Evolutionary conservation across 2,329 filamentous ascomycete species (phyloP), one percentile per base, ranked within the genome.

Genomic region (Arthrobotrys musiformis): DNA sequence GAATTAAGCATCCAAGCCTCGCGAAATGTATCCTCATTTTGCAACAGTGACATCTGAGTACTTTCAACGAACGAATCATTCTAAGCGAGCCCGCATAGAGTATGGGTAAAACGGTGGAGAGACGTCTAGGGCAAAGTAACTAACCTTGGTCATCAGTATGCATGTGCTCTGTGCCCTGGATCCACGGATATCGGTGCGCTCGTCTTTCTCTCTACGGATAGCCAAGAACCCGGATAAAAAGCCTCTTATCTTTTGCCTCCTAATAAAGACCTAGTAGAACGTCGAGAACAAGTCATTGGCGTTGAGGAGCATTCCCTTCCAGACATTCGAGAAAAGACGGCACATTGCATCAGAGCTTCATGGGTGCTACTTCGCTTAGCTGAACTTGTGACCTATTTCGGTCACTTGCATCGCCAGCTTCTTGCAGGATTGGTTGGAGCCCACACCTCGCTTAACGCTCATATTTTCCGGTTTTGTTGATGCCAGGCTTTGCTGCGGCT

Each of bases 21-120:
- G 73, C 73, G n/a, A 52, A 77, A 70, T 77, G 73, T 62, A 70
- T 70, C 73, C 66, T 42, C 50, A 61, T 77, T 58, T 17, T 30
- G 33, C 30, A 50, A 72, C 44, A 30, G 67, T 70, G 54, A 66
- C 60, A 68, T 46, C 33, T 37, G 22, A 22, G 33, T 11, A 17
- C 26, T 19, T 54, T 17, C 44, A 28, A 11, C 46, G n/a, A 52
- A 33, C 15, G 11, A 24, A 42, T 48, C 6, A 2, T 24, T 73
- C 30, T 73, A 73, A 73, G 69, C 69, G 69, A 73, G 52, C n/a
- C 63, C 26, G 40, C 42, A 54, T 42, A 40, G 33, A 44, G 26
- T 6, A 37, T 8, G 4, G 19, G 24, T 19, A 24, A 58, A 58
- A 58, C 19, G 13, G 54, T 52, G 66, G 66, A 69, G 28, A 42